These are phyloP conservation scores for Akanthomyces uredinophilus DNA, from an alignment of 2,329 filamentous ascomycete species.

Conservation along the genomic window DNA sequence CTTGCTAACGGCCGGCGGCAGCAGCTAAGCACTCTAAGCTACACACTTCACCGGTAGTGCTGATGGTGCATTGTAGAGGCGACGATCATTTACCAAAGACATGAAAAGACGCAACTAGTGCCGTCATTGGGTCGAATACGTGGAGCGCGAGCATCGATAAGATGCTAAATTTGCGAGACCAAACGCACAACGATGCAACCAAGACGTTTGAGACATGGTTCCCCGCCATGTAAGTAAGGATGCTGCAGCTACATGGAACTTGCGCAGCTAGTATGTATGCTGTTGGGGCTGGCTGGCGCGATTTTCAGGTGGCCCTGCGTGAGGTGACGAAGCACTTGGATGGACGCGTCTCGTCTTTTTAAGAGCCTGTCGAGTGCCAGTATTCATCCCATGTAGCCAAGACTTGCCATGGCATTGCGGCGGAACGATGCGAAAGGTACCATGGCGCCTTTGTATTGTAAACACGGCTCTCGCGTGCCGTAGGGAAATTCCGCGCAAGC, in stretches of 20 bases:
- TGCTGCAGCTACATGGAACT: not conserved
- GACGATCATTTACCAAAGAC: constrained; percentile 4
- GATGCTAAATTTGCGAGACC: not conserved
- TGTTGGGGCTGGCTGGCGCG: not conserved
- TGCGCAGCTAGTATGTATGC: not conserved
- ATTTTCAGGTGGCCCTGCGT: not conserved
- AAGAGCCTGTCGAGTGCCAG: not conserved
- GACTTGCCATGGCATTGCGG: not conserved
- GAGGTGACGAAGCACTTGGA: not conserved
- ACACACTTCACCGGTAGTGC: not conserved
- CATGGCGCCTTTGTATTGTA: not conserved
- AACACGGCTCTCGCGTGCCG: constrained; percentile 5
- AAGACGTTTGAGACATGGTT: not conserved
- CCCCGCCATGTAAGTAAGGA: not conserved
- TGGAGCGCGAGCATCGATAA: not conserved
- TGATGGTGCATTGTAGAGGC: not conserved
- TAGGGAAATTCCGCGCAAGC: not conserved
- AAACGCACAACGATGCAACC: not conserved
- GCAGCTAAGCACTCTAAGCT: not conserved
- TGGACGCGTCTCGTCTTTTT: not conserved
- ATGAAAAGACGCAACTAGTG: not conserved
- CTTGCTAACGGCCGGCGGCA: not conserved
- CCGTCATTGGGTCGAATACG: not conserved
- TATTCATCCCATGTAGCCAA: not conserved
- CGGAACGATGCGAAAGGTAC: not conserved